Evolutionary conservation across 768 basidiomycete genomes (phyloP).

Genomic region (Lanmaoa rubissima): DNA sequence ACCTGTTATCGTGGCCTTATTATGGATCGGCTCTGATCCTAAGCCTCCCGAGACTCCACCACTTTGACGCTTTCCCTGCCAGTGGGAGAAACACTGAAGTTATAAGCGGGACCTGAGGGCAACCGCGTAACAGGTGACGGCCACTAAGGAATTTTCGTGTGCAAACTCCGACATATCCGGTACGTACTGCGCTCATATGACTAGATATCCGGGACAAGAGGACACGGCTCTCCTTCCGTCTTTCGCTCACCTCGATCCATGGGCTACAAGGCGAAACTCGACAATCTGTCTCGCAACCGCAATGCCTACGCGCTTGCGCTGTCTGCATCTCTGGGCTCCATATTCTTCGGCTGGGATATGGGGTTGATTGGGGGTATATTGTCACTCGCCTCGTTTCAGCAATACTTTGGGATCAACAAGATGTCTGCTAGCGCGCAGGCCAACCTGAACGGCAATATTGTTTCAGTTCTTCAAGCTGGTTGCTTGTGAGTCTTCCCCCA

Average conservation of each 20-base stretch:
- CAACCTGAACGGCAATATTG: slow-evolving; percentile 48
- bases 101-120: not conserved
- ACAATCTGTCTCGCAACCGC: slow-evolving; percentile 32
- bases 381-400: slow-evolving; percentile 44
- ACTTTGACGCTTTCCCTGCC: no score
- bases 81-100: not conserved
- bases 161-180: not conserved
- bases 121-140: not conserved
- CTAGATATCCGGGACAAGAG: no score
- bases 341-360: slow-evolving; percentile 51
- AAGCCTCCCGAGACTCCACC: no score
- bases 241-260: slow-evolving; percentile 8
- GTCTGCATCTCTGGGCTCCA: slow-evolving; percentile 46
- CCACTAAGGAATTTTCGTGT: not conserved
- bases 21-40: no score
- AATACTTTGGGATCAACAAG: slow-evolving; percentile 46
- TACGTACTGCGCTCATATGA: not conserved
- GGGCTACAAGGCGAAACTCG: slow-evolving; percentile 27
- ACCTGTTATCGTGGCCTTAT: no score
- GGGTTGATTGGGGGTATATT: slow-evolving; percentile 52
- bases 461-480: slow-evolving; percentile 49
- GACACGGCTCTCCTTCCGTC: not conserved
- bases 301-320: slow-evolving; percentile 46
- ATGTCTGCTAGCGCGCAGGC: slow-evolving; percentile 38
- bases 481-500: slow-evolving; percentile 40